Evolutionary conservation across 2,329 filamentous ascomycete species (phyloP).

Genomic region (Lasiodiplodia gonubiensis): DNA sequence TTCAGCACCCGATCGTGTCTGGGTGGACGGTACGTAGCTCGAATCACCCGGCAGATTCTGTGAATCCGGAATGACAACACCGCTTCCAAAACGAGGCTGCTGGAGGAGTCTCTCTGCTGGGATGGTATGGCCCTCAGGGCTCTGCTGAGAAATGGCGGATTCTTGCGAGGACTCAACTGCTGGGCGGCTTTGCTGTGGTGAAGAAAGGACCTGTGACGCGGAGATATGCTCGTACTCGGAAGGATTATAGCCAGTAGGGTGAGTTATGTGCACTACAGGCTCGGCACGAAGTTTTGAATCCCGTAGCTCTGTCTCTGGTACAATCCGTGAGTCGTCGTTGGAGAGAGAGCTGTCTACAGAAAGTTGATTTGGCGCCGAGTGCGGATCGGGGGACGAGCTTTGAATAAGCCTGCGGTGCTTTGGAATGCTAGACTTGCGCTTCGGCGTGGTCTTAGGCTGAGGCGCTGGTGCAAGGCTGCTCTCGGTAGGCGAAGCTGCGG

Average conservation of each 20-base stretch:
- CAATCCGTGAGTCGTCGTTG: neutral
- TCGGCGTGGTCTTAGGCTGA: neutral
- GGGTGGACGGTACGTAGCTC: conserved; percentile 38
- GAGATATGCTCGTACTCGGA: conserved; percentile 36
- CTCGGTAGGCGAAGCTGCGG: conserved; percentile 1
- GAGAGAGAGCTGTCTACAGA: neutral
- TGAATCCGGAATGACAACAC: conserved; percentile 39
- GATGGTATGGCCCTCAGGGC: conserved; percentile 16
- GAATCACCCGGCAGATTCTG: conserved; percentile 33
- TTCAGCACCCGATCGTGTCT: conserved; percentile 26
- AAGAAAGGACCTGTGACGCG: conserved; percentile 30
- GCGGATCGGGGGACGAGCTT: conserved; percentile 32
- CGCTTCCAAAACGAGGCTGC: conserved; percentile 28
- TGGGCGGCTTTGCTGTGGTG: neutral
- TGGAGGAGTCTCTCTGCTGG: conserved; percentile 7
- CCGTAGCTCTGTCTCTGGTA: neutral
- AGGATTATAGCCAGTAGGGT: conserved; percentile 33
- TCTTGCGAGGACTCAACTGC: conserved; percentile 6
- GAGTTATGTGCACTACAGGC: conserved; percentile 26
- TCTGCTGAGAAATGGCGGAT: neutral
- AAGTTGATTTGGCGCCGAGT: neutral
- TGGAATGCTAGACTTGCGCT: conserved; percentile 8
- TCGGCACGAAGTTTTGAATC: neutral
- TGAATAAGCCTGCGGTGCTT: conserved; percentile 30
- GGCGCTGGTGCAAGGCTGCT: neutral